phyloP scores from a whole-genome alignment of 1,139 yeast genomes.

The Yamadazyma friedrichii region DNA sequence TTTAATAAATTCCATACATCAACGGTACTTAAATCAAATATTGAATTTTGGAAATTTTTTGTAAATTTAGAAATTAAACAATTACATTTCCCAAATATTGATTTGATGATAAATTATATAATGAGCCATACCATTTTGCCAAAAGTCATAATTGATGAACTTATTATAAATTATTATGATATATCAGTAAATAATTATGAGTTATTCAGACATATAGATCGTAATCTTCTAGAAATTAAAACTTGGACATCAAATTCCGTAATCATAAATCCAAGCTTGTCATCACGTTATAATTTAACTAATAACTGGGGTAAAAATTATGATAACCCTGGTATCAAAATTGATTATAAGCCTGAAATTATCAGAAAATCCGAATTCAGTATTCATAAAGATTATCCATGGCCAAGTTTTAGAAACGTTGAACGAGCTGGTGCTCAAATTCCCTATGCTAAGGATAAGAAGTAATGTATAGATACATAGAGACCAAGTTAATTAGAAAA shows the following conservation, averaged over 20 bases:
- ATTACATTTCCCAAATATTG: slow-evolving; percentile 43
- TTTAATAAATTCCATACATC: slow-evolving; percentile 42
- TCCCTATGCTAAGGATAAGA: slow-evolving; percentile 22
- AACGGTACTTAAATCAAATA: slow-evolving; percentile 35
- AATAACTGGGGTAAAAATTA: slow-evolving; percentile 34
- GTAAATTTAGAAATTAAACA: slow-evolving; percentile 50
- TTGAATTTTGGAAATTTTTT: slow-evolving; percentile 55
- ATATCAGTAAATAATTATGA: slow-evolving; percentile 26
- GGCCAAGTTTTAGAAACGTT: slow-evolving; percentile 61
- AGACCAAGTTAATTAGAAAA: neutral
- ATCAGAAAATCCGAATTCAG: slow-evolving; percentile 42
- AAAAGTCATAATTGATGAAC: slow-evolving; percentile 41
- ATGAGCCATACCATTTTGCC: slow-evolving; percentile 48
- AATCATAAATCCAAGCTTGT: slow-evolving; percentile 23
- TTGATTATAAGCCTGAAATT: slow-evolving; percentile 54
- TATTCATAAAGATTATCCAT: slow-evolving; percentile 24
- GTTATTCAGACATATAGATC: neutral
- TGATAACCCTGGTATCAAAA: slow-evolving; percentile 59
- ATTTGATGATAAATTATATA: slow-evolving; percentile 41
- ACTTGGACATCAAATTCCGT: slow-evolving; percentile 24
- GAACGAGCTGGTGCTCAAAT: slow-evolving; percentile 52
- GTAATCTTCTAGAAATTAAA: slow-evolving; percentile 2
- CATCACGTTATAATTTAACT: slow-evolving; percentile 22
- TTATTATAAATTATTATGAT: slow-evolving; percentile 22
- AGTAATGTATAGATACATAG: neutral